Percentiles rank a stretch among this genome's conserved stretches.
These are phyloP conservation scores for Kwoniella bestiolae DNA, from an alignment of 768 basidiomycete genomes.

Conservation along the genomic window DNA sequence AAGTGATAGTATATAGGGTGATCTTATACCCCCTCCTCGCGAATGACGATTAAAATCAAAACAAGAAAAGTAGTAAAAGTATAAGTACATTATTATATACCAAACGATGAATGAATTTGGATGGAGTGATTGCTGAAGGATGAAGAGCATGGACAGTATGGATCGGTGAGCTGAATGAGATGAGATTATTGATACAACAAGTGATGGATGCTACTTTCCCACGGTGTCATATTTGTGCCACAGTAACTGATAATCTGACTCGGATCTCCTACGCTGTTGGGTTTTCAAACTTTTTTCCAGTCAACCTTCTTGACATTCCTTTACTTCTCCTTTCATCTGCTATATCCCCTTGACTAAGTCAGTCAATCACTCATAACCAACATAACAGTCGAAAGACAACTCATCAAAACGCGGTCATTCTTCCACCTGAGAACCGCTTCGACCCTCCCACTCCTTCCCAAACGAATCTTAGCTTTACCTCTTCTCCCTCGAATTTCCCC, in stretches of 20 bases:
- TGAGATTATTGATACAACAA: too few relatives aligned
- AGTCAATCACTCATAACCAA: background rate
- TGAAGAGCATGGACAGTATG: too few relatives aligned
- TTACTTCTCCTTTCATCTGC: background rate
- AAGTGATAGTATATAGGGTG: too few relatives aligned
- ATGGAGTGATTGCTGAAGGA: too few relatives aligned
- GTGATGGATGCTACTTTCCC: background rate
- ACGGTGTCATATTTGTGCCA: background rate
- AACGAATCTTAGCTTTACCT: background rate
- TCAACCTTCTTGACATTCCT: background rate
- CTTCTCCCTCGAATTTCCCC: background rate
- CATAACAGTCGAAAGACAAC: conserved; percentile 3
- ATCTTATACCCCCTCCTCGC: too few relatives aligned
- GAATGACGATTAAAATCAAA: too few relatives aligned
- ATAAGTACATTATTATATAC: too few relatives aligned
- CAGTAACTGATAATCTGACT: background rate
- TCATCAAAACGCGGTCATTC: conserved; percentile 5
- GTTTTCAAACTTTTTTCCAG: background rate
- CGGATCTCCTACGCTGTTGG: background rate
- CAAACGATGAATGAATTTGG: too few relatives aligned
- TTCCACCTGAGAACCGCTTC: background rate
- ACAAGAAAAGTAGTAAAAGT: too few relatives aligned
- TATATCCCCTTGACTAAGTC: too few relatives aligned
- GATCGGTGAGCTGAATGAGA: too few relatives aligned
- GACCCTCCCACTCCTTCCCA: background rate